Percentiles rank a stretch among this genome's conserved stretches.
Conservation (phyloP, 768 basidiomycete species). For the Cystobasidium ongulense region DNA sequence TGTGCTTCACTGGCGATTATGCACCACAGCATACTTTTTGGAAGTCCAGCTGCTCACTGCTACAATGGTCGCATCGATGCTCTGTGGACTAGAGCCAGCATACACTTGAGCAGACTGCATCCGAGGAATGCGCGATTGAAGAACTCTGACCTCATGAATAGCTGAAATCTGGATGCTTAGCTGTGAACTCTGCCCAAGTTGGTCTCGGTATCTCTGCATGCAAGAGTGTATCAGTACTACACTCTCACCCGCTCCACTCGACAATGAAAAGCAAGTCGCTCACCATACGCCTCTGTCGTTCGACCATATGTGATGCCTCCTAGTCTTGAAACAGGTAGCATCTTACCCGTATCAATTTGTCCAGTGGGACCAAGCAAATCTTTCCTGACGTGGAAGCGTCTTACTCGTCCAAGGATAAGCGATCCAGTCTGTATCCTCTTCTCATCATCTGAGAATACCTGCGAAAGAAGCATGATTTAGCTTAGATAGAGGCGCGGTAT, state of each 20-base stretch:
- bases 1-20: too few relatives aligned
- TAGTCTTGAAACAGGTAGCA: slow-evolving; percentile 48
- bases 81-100: too few relatives aligned
- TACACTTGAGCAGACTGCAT: too few relatives aligned
- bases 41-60: too few relatives aligned
- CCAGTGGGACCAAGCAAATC: slow-evolving; percentile 26
- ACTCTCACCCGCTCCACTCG: too few relatives aligned
- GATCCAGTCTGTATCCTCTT: neutral
- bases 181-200: neutral
- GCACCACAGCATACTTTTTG: too few relatives aligned
- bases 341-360: slow-evolving; percentile 32
- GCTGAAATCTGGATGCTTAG: neutral
- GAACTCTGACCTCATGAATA: neutral
- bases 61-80: too few relatives aligned
- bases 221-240: neutral
- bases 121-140: too few relatives aligned
- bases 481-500: too few relatives aligned
- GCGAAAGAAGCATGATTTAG: too few relatives aligned
- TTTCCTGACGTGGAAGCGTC: slow-evolving; percentile 44
- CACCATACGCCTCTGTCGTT: slow-evolving; percentile 50
- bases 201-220: neutral
- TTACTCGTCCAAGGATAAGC: slow-evolving; percentile 43
- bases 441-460: neutral
- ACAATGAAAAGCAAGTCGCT: neutral
- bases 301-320: slow-evolving; percentile 55